phyloP scores from a whole-genome alignment of 2,329 filamentous ascomycete genomes.

The Tothia fuscella region DNA sequence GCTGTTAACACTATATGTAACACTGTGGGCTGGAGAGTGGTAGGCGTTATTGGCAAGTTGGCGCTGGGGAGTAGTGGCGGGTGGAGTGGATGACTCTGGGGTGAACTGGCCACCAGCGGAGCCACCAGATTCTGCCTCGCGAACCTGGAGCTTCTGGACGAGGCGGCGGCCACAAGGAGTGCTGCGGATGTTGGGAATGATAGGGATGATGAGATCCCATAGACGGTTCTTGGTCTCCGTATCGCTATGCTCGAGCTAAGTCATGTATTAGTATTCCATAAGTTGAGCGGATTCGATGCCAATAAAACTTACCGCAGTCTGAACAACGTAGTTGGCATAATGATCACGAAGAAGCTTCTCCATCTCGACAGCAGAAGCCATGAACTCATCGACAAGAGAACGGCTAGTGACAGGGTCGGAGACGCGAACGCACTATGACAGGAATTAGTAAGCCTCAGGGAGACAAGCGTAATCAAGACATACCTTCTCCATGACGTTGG shows the following conservation, averaged over 20 bases:
- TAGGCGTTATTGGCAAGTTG: background rate
- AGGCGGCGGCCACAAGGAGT: constrained; percentile 94
- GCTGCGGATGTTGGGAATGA: constrained; percentile 71
- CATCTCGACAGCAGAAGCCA: constrained; percentile 55
- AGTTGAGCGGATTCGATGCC: background rate
- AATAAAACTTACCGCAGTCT: constrained; percentile 54
- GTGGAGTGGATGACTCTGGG: constrained; percentile 26
- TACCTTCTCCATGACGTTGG: constrained; percentile 99
- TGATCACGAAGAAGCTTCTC: constrained; percentile 83
- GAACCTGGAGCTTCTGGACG: constrained; percentile 66
- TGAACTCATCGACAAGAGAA: constrained; percentile 74
- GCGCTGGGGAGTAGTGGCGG: constrained; percentile 14
- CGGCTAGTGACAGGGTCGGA: constrained; percentile 63
- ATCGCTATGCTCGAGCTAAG: constrained; percentile 76
- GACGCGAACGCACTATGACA: constrained; percentile 66
- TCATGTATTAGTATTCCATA: background rate
- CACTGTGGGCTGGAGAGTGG: background rate
- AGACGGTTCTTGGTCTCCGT: constrained; percentile 60
- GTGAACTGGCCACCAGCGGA: constrained; percentile 27
- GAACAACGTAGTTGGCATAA: constrained; percentile 95
- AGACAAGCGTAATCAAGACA: background rate
- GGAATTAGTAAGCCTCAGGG: background rate
- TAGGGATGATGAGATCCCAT: constrained; percentile 73
- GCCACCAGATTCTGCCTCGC: constrained; percentile 29
- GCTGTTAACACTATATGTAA: background rate